These are phyloP conservation scores for Geoglossum glabrum DNA, from an alignment of 495 filamentous ascomycete species.

Conservation along the genomic window DNA sequence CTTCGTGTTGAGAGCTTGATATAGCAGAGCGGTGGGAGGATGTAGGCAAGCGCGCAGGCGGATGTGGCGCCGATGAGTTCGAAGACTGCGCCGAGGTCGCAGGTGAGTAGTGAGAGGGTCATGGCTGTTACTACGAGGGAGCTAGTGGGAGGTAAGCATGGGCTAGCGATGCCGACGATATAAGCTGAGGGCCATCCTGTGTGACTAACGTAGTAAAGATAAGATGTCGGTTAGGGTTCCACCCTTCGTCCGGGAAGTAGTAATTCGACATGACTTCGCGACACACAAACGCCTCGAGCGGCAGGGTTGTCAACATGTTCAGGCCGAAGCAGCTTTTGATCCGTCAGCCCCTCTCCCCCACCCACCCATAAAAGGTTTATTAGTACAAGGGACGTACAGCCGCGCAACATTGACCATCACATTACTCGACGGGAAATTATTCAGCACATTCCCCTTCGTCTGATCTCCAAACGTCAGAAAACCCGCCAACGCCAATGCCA, in stretches of 20 bases:
- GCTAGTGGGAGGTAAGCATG: slow-evolving; percentile 16
- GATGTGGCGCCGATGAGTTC: slow-evolving; percentile 90
- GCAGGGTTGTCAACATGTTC: slow-evolving; percentile 95
- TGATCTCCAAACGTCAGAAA: slow-evolving; percentile 85
- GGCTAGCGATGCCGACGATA: background rate
- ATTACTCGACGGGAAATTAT: slow-evolving; percentile 86
- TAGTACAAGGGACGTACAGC: slow-evolving; percentile 29
- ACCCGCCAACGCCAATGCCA: slow-evolving; percentile 71
- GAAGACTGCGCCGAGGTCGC: slow-evolving; percentile 84
- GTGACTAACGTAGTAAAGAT: slow-evolving; percentile 34
- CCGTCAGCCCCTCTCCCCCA: background rate
- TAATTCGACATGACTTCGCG: slow-evolving; percentile 91
- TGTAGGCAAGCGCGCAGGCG: slow-evolving; percentile 84
- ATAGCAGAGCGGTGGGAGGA: slow-evolving; percentile 85
- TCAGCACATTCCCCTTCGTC: slow-evolving; percentile 86
- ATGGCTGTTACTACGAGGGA: slow-evolving; percentile 61
- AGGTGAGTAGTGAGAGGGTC: slow-evolving; percentile 58
- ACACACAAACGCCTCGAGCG: slow-evolving; percentile 92
- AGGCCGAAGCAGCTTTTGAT: slow-evolving; percentile 56
- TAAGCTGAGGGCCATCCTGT: background rate
- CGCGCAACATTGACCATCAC: slow-evolving; percentile 84
- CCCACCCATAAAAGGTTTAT: background rate
- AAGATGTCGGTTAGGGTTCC: slow-evolving; percentile 65
- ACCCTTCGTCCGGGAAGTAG: slow-evolving; percentile 65
- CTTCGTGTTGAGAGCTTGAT: slow-evolving; percentile 68